These are phyloP conservation scores for Aspergillus udagawae DNA, from an alignment of 2,329 filamentous ascomycete genomes.

Conservation along the genomic window DNA sequence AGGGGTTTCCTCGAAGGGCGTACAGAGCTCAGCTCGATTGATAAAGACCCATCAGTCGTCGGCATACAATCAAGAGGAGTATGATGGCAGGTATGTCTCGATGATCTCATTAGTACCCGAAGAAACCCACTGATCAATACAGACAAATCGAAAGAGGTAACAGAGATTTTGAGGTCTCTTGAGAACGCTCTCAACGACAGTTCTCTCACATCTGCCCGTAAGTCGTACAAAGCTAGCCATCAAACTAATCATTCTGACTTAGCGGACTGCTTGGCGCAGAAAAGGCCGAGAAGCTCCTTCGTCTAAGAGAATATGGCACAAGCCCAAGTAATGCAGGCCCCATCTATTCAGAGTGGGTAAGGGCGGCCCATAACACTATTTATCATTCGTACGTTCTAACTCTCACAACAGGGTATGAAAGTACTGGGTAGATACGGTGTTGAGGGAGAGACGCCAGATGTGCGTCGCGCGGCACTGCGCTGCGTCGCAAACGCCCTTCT, in stretches of 20 bases:
- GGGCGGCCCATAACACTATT: conserved; percentile 9
- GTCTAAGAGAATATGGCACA: conserved; percentile 76
- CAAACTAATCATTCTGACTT: conserved; percentile 4
- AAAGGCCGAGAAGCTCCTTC: conserved; percentile 43
- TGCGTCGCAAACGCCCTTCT: conserved; percentile 83
- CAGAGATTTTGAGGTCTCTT: conserved; percentile 59
- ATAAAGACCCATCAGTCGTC: background rate
- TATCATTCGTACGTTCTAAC: background rate
- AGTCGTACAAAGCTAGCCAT: conserved; percentile 19
- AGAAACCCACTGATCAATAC: conserved; percentile 6
- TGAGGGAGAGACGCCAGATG: conserved; percentile 57
- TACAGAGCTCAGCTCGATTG: background rate
- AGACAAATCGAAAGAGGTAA: conserved; percentile 69
- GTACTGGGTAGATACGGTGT: conserved; percentile 72
- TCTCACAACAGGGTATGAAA: conserved; percentile 61
- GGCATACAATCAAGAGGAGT: background rate
- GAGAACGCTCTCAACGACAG: conserved; percentile 58
- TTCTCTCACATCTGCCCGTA: conserved; percentile 58
- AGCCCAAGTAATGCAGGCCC: conserved; percentile 68
- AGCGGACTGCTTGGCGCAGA: conserved; percentile 19
- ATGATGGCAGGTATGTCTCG: background rate
- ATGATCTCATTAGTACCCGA: background rate
- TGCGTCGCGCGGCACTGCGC: conserved; percentile 71
- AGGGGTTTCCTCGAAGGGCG: background rate
- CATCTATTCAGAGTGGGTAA: conserved; percentile 76